Conservation (phyloP, 352 stramenopile species). For the Phytopythium aichiense region DNA sequence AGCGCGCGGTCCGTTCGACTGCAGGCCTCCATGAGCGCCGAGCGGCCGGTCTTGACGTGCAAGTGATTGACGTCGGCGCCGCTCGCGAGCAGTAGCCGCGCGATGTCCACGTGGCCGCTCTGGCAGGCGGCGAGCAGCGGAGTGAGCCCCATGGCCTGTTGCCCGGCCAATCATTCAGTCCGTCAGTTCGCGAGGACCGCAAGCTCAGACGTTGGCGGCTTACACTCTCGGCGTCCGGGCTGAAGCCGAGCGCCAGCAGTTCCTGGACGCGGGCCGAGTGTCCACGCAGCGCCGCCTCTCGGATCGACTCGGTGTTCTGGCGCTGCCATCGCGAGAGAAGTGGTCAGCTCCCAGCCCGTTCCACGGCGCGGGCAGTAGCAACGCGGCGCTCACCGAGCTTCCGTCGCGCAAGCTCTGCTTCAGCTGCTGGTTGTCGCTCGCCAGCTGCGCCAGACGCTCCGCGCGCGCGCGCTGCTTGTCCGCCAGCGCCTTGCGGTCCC, state of each 20-base stretch:
- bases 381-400: constrained; percentile 8
- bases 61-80: constrained; percentile 47
- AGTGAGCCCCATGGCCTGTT: constrained; percentile 64
- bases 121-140: constrained; percentile 54
- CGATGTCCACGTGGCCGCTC: constrained; percentile 38
- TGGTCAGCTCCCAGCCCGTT: too few relatives aligned
- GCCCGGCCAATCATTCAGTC: not conserved
- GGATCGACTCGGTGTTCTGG: constrained; percentile 66
- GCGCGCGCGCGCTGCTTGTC: constrained; percentile 27
- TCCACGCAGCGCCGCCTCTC: constrained; percentile 56
- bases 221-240: constrained; percentile 55
- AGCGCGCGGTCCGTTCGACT: constrained; percentile 29
- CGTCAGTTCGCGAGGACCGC: not conserved
- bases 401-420: constrained; percentile 34
- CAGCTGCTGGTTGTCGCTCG: constrained; percentile 33
- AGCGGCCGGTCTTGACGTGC: constrained; percentile 51
- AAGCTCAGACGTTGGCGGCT: not conserved
- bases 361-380: too few relatives aligned
- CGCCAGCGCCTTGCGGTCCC: constrained; percentile 27
- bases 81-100: constrained; percentile 36
- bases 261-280: constrained; percentile 42
- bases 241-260: constrained; percentile 47
- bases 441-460: constrained; percentile 28
- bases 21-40: constrained; percentile 61
- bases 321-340: constrained; percentile 21